These are phyloP conservation scores for Aeminium ludgeri DNA, from an alignment of 495 filamentous ascomycete species.

Conservation along the genomic window DNA sequence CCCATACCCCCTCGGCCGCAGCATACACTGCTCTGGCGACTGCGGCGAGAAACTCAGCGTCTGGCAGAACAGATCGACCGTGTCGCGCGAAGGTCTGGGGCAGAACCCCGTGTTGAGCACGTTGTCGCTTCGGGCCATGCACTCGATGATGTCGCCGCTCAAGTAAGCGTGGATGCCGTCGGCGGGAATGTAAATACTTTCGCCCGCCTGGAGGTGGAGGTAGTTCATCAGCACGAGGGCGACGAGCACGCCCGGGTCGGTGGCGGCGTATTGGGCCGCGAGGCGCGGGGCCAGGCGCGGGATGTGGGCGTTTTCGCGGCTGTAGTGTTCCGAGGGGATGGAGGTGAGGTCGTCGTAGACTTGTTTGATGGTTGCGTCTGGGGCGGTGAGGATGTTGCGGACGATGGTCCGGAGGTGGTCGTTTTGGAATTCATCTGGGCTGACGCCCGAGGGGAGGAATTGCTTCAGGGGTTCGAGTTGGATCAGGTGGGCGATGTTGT, in stretches of 20 bases:
- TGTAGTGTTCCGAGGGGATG: slow-evolving; percentile 34
- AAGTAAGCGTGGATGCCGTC: slow-evolving; percentile 69
- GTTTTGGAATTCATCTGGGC: slow-evolving; percentile 35
- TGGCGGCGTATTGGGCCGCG: slow-evolving; percentile 42
- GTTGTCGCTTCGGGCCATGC: slow-evolving; percentile 71
- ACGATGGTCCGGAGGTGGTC: slow-evolving; percentile 44
- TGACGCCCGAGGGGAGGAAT: slow-evolving; percentile 32
- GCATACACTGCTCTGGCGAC: slow-evolving; percentile 32
- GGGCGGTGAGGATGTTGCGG: slow-evolving; percentile 36
- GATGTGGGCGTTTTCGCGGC: slow-evolving; percentile 36
- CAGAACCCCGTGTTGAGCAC: slow-evolving; percentile 65
- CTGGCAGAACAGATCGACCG: slow-evolving; percentile 42
- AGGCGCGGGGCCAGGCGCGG: slow-evolving; percentile 47
- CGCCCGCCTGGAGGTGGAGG: slow-evolving; percentile 43
- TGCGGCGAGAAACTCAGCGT: slow-evolving; percentile 48
- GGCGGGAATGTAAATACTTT: slow-evolving; percentile 57
- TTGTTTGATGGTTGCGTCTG: slow-evolving; percentile 32
- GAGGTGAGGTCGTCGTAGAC: slow-evolving; percentile 34
- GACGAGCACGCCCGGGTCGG: slow-evolving; percentile 47
- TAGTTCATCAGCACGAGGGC: slow-evolving; percentile 61
- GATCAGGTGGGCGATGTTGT: slow-evolving; percentile 44
- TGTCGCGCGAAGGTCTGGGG: slow-evolving; percentile 43
- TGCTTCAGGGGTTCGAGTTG: slow-evolving; percentile 33
- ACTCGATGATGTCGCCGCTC: slow-evolving; percentile 65
- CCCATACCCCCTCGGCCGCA: slow-evolving; percentile 32